Conservation (phyloP, 768 basidiomycete species). For the Boletus bicolor region DNA sequence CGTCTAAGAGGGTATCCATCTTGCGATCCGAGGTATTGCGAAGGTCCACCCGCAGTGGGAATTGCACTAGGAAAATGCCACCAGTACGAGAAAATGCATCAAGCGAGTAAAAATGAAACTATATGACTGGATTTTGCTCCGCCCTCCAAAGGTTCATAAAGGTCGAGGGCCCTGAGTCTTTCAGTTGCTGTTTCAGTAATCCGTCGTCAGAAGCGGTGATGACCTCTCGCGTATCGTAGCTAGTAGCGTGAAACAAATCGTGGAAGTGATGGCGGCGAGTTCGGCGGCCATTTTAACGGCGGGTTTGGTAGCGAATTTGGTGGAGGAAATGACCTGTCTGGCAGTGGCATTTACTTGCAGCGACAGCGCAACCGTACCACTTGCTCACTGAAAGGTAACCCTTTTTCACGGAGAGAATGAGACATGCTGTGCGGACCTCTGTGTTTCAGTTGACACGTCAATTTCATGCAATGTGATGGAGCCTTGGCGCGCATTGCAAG, state of each 20-base stretch:
- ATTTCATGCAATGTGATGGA: no score
- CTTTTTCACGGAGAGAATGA: neutral
- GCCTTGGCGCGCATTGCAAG: no score
- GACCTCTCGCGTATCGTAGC: neutral
- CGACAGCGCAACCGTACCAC: no score
- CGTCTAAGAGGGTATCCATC: neutral
- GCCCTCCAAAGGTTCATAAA: neutral
- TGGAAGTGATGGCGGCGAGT: neutral
- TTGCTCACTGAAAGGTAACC: neutral
- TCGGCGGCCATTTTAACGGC: no score
- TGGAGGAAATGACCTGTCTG: no score
- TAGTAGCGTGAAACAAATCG: neutral
- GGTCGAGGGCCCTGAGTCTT: neutral
- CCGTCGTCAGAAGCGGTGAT: neutral
- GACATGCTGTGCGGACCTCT: neutral
- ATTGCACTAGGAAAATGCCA: neutral
- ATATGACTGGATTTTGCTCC: neutral
- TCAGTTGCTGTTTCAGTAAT: neutral
- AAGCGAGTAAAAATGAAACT: neutral
- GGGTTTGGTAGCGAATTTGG: no score
- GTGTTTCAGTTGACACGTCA: neutral
- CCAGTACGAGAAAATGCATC: neutral
- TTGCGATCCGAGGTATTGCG: neutral
- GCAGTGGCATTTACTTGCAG: no score
- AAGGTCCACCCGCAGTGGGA: neutral